A percentile compares a stretch with the other conserved stretches of the same genome.
phyloP scores from a whole-genome alignment of 306 rosid species.

The Biancaea sappan region DNA sequence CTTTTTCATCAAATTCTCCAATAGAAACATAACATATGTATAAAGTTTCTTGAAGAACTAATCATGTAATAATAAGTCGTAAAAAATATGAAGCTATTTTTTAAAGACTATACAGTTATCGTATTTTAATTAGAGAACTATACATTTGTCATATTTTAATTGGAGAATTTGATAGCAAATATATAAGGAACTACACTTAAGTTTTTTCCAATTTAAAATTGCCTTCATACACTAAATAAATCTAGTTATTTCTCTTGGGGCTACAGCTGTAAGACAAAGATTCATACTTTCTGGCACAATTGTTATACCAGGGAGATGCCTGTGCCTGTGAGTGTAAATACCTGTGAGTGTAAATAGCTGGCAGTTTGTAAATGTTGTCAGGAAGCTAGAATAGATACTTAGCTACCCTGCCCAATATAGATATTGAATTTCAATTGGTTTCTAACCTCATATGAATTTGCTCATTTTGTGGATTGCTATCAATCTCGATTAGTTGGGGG shows the following conservation, averaged over 20 bases:
- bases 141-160: too few species aligned
- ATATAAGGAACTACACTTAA: too few species aligned
- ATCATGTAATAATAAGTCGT: too few species aligned
- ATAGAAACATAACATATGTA: too few species aligned
- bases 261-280: not conserved
- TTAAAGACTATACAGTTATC: too few species aligned
- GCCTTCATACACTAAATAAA: not conserved
- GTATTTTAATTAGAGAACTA: too few species aligned
- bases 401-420: not conserved
- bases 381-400: not conserved
- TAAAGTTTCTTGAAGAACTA: too few species aligned
- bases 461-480: slow-evolving; percentile 10
- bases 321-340: not conserved
- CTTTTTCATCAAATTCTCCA: too few species aligned
- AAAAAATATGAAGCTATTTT: too few species aligned
- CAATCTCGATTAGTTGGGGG: slow-evolving; percentile 12
- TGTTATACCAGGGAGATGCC: not conserved
- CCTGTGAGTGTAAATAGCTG: not conserved
- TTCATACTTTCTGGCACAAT: not conserved
- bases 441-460: not conserved
- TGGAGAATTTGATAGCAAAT: too few species aligned
- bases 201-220: too few species aligned
- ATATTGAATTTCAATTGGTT: not conserved
- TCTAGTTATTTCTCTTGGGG: not conserved
- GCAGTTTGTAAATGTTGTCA: not conserved